Percentiles rank a stretch among this genome's conserved stretches.
Evolutionary conservation across 2,329 filamentous ascomycete genomes (phyloP).

Genomic region (Aspergillus intermedius): DNA sequence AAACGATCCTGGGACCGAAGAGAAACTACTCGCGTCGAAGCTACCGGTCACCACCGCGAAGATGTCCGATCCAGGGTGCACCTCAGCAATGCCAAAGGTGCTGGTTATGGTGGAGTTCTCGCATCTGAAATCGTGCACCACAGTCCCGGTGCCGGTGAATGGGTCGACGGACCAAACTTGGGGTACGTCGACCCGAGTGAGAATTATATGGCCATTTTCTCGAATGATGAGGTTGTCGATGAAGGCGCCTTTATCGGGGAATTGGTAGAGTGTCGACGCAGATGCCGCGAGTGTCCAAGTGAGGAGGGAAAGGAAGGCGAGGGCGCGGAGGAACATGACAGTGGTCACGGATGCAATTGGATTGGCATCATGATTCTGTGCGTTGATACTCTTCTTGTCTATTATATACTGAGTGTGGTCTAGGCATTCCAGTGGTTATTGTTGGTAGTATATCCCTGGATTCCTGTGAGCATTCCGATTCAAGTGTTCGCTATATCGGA

Average conservation of each 20-base stretch:
- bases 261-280: slow-evolving; percentile 12
- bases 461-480: too few relatives aligned
- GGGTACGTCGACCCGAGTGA: slow-evolving; percentile 12
- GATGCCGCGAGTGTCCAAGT: not conserved
- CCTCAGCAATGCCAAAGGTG: not conserved
- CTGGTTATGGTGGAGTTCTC: slow-evolving; percentile 9
- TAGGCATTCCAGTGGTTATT: too few relatives aligned
- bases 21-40: not conserved
- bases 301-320: not conserved
- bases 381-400: too few relatives aligned
- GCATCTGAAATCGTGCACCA: slow-evolving; percentile 7
- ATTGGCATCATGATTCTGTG: too few relatives aligned
- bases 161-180: not conserved
- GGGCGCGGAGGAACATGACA: not conserved
- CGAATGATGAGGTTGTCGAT: slow-evolving; percentile 15
- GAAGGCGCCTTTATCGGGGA: slow-evolving; percentile 20
- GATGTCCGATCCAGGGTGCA: slow-evolving; percentile 8
- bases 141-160: not conserved
- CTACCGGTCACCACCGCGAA: slow-evolving; percentile 14
- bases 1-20: not conserved
- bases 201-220: slow-evolving; percentile 12
- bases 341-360: too few relatives aligned
- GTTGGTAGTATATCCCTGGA: too few relatives aligned
- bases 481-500: too few relatives aligned
- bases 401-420: too few relatives aligned